phyloP scores from a whole-genome alignment of 2,329 filamentous ascomycete species.

The Neofusicoccum sp. region DNA sequence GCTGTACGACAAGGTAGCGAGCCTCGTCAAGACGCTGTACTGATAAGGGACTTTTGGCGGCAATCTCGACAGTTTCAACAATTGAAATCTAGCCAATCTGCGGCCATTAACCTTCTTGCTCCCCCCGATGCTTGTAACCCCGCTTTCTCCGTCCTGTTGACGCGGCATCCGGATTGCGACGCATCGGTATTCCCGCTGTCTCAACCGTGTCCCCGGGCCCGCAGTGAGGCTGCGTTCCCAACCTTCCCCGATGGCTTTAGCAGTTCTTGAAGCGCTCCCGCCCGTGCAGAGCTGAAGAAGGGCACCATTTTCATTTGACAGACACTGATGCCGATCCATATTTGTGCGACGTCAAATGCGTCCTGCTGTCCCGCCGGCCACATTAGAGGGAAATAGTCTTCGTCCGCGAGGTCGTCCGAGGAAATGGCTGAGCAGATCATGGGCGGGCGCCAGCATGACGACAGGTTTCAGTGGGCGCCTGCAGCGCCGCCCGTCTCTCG shows the following conservation, averaged over 20 bases:
- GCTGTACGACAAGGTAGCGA: slow-evolving; percentile 44
- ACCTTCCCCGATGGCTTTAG: not conserved
- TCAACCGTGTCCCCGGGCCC: not conserved
- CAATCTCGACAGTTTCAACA: slow-evolving; percentile 11
- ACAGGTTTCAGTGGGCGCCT: not conserved
- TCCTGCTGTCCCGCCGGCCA: not conserved
- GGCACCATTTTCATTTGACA: not conserved
- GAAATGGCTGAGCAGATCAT: not conserved
- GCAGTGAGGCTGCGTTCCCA: not conserved
- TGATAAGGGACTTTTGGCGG: slow-evolving; percentile 21
- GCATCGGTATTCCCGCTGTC: not conserved
- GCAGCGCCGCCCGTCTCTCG: not conserved
- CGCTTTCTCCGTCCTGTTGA: not conserved
- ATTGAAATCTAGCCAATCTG: not conserved
- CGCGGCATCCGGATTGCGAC: not conserved
- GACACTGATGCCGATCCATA: not conserved
- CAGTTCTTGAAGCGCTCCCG: not conserved
- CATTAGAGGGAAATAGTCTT: not conserved
- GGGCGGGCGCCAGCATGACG: not conserved
- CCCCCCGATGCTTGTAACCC: not conserved
- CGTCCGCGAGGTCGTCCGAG: not conserved
- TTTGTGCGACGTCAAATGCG: not conserved
- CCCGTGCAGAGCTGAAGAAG: not conserved
- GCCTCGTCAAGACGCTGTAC: slow-evolving; percentile 45
- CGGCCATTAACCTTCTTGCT: not conserved